Evolutionary conservation across 1,284 basidiomycete genomes (phyloP), one percentile per base, ranked within the genome.

Genomic region (Lignosus rhinocerotis): DNA sequence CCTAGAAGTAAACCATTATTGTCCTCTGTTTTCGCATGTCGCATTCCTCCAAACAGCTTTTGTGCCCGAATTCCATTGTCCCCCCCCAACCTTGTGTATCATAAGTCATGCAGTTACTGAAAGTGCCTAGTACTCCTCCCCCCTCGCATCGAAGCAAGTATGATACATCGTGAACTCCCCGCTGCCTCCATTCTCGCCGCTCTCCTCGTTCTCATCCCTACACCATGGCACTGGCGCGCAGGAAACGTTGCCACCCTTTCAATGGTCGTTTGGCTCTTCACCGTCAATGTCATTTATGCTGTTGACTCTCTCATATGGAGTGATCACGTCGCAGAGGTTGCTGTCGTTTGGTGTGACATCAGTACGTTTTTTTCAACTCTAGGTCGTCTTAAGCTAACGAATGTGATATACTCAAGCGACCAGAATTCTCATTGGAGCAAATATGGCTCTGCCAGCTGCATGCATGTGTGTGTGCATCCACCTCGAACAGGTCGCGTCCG

Each of bases 291-390:
- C 11, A 67, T 75, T 25, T 71, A 70, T 52, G 71, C 67, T 19
- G 65, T 81, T 32, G 76, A 82, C 64, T 55, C 72, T 25, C 66
- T 78, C n/a, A 59, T 77, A 0, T 82, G 80, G 78, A 64, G 64
- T 38, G 64, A 73, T 45, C 75, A 72, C 48, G 66, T 67, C 3
- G 53, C 63, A 6, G 69, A 74, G 34, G 55, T 57, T 0, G 66
- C 68, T 1, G 71, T 74, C 0, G 68, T 77, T 1, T 82, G 76
- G 75, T 82, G 80, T 60, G 80, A 83, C 58, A 79, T 83, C 51
- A 70, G 79, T 81, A 55, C 51, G 78, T 69, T 19, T 44, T 25
- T 30, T 19, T 25, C 17, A 3, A 17, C 3, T 16, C 16, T n/a
- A n/a, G 3, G 16, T 8, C 16, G 41, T 42, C 41, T 53, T 53